A percentile compares a stretch with the other conserved stretches of the same genome.
Conservation (phyloP, 768 basidiomycete genomes). For the Mycena crocata region DNA sequence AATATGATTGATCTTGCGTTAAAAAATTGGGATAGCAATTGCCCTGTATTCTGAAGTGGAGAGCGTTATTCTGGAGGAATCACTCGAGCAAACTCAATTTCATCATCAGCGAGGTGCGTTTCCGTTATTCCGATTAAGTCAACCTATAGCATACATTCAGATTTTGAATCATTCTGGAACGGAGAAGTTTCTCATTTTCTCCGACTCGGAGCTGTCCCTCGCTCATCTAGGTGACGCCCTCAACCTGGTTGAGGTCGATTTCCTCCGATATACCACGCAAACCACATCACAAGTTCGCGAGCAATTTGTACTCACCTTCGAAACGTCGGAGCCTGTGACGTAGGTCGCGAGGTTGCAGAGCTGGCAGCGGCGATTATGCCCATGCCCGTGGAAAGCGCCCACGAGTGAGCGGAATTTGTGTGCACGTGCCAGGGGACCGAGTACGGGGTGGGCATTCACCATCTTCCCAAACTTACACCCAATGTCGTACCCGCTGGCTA, state of each 20-base stretch:
- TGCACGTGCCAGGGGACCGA: too few relatives aligned
- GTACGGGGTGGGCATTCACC: too few relatives aligned
- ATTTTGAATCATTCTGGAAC: slow-evolving; percentile 63
- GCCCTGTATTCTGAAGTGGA: too few relatives aligned
- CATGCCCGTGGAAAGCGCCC: too few relatives aligned
- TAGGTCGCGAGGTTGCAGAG: too few relatives aligned
- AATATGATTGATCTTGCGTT: too few relatives aligned
- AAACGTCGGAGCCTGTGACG: slow-evolving; percentile 88
- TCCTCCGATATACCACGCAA: slow-evolving; percentile 71
- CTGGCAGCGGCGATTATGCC: too few relatives aligned
- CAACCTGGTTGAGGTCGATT: slow-evolving; percentile 70
- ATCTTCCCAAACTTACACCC: too few relatives aligned
- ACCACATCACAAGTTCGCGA: slow-evolving; percentile 64
- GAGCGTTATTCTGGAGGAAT: too few relatives aligned
- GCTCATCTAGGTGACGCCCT: slow-evolving; percentile 79
- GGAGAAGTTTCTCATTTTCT: slow-evolving; percentile 88
- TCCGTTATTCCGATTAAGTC: background rate
- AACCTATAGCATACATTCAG: slow-evolving; percentile 46
- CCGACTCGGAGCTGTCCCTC: slow-evolving; percentile 74
- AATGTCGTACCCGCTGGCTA: too few relatives aligned
- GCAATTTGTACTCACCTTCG: slow-evolving; percentile 79
- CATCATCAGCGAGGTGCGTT: slow-evolving; percentile 60
- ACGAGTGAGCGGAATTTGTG: too few relatives aligned
- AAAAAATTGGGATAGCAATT: too few relatives aligned
- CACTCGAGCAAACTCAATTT: slow-evolving; percentile 86